Evolutionary conservation across 495 filamentous ascomycete genomes (phyloP), one percentile per base, ranked within the genome.

Genomic region (Aspergillus carlsbadensis): DNA sequence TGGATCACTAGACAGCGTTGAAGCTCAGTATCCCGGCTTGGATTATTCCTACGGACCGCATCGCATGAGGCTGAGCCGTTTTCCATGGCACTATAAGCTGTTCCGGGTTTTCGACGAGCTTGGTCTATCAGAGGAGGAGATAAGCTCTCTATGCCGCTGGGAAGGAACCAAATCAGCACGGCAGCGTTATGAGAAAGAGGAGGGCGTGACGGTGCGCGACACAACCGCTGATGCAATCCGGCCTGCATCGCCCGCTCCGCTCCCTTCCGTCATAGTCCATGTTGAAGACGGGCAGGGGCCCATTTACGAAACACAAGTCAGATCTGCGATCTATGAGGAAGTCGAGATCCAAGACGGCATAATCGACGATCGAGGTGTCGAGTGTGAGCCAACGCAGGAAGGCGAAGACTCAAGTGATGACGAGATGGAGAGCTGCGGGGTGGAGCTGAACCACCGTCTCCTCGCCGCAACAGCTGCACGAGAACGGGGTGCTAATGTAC

Each of bases 91-190:
- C 69, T 84, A 84, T 54, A 80, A 82, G 60, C 80, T 96, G 1
- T 96, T 96, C 72, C 82, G 84, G 34, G 87, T 86, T 35, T 95
- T 96, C 61, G 90, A 96, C 63, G 78, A 77, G 37, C 79, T 96
- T 17, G 77, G 83, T 35, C 72, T 96, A n/a, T 94, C 92, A 0
- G 73, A 82, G 35, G 71, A 76, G 46, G 92, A 96, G 64, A 95
- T 96, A 58, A 75, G 81, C 1, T 81, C 76, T 11, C 74, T 96
- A 56, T 96, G 92, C 58, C 88, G 88, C 63, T 96, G 92, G 92
- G 90, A 96, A 67, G 92, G 92, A n/a, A 96, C 92, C 48, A 87
- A 88, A 61, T 95, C 87, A 78, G 92, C 92, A 26, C 87, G 91
- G 56, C 85, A 93, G 66, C 83, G 87, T 13, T 96, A 88, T 67